Evolutionary conservation across 2,329 filamentous ascomycete genomes (phyloP), one percentile per base, ranked within the genome.

Genomic region (Pestalotiopsis sp.): DNA sequence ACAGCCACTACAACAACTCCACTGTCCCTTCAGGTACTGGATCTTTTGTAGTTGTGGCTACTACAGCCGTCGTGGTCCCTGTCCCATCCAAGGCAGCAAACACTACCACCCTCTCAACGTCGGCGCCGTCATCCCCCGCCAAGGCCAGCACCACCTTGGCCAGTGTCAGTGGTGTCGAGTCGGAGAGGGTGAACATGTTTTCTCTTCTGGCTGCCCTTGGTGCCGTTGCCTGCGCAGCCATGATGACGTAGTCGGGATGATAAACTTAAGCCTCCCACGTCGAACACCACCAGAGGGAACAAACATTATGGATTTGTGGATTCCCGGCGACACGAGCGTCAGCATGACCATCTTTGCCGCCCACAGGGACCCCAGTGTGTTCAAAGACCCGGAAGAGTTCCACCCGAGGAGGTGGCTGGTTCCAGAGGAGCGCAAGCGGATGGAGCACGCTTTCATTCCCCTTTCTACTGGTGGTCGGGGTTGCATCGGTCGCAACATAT

Each of bases 221-320:
- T 22, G 60, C 60, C 14, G 20, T 40, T 40, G 60, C 39, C n/a
- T 62, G 60, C 11, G 60, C 60, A 11, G 24, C 24, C 11, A 14
- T 57, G 14, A 22, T 57, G 17, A 57, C 26, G 24, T 57, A 57
- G 20, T 35, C 30, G 6, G 30, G 30, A 9, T 35, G 30, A 35
- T 35, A 35, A 9, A 35, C 30, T 7, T 35, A 35, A 2, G 7
- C 1, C 78, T 86, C 3, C 77, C 80, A 1, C 81, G 84, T 6
- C 74, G 78, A 59, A 85, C 83, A 0, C 84, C 83, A 0, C 68
- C 78, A 0, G 81, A 83, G 62, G 40, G 61, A 10, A 3, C 30
- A 11, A 10, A 20, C 4, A 39, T 61, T 7, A 39, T 38, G 11
- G 58, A 39, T 20, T 5, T 38, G 4, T 61, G 26, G n/a, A 64